Conservation (phyloP, 768 basidiomycete genomes). For the Rhodotorula kratochvilovae region DNA sequence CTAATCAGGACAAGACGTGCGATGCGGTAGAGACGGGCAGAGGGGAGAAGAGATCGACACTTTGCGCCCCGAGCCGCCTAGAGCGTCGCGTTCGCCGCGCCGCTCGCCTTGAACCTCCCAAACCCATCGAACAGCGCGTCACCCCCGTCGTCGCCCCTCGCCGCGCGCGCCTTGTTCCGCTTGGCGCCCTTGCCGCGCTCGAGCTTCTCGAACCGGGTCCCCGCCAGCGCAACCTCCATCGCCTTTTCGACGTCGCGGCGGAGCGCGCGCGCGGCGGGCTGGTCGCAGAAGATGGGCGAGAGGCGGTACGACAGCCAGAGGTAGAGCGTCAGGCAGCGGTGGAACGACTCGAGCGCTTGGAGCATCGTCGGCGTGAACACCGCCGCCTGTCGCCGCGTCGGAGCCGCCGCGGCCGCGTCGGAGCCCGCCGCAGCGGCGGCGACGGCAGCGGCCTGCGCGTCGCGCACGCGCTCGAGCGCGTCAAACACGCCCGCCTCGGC, state of each 20-base stretch:
- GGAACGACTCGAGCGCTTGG: conserved; percentile 62
- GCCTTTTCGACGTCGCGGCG: conserved; percentile 63
- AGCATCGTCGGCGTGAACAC: conserved; percentile 29
- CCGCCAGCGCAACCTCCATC: conserved; percentile 58
- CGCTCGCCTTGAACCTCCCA: background rate
- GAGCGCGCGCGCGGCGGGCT: conserved; percentile 53
- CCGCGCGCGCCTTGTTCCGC: conserved; percentile 18
- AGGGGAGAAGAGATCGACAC: too few species aligned
- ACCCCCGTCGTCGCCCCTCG: background rate
- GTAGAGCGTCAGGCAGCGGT: conserved; percentile 71
- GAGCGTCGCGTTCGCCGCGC: too few species aligned
- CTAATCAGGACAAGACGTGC: too few species aligned
- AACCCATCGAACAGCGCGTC: background rate
- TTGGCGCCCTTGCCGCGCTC: conserved; percentile 16
- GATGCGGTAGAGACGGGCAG: too few species aligned
- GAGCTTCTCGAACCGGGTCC: conserved; percentile 29
- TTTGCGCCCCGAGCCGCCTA: too few species aligned
- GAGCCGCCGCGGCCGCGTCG: background rate
- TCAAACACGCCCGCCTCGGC: conserved; percentile 50
- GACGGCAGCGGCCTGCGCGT: background rate
- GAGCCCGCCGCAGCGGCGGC: too few species aligned
- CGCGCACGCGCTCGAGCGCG: conserved; percentile 50
- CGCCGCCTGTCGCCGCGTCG: background rate
- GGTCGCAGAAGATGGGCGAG: conserved; percentile 63
- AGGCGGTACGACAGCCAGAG: conserved; percentile 76